These are phyloP conservation scores for Ophiostoma sp. DNA, from an alignment of 2,329 filamentous ascomycete genomes.

Conservation along the genomic window DNA sequence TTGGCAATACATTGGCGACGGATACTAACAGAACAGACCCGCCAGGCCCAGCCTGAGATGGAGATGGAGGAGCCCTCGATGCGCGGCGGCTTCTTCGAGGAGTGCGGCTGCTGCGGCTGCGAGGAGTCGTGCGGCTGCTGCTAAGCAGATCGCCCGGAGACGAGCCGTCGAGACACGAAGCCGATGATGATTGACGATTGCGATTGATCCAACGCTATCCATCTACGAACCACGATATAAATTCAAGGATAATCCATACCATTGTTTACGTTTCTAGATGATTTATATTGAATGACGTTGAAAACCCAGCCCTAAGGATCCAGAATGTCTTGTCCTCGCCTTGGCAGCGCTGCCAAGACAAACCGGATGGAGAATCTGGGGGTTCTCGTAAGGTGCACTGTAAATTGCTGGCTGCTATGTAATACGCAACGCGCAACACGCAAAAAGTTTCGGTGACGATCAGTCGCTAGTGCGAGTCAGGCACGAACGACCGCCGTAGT, in stretches of 20 bases:
- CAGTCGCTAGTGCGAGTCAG: background rate
- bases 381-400: background rate
- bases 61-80: slow-evolving; percentile 29
- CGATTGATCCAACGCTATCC: background rate
- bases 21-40: slow-evolving; percentile 23
- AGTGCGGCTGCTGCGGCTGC: slow-evolving; percentile 33
- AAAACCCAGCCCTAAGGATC: background rate
- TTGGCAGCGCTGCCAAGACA: slow-evolving; percentile 17
- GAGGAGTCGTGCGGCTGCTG: slow-evolving; percentile 32
- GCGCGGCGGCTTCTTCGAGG: slow-evolving; percentile 33
- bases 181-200: no score
- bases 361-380: background rate
- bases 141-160: slow-evolving; percentile 23
- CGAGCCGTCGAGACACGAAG: no score
- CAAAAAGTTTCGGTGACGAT: background rate
- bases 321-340: slow-evolving; percentile 13
- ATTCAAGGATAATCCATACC: background rate
- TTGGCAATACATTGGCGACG: background rate
- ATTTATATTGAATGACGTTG: background rate
- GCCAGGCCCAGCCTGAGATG: slow-evolving; percentile 31
- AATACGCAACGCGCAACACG: background rate
- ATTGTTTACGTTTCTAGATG: background rate
- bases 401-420: background rate
- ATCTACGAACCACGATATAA: background rate
- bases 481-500: background rate